Evolutionary conservation across 73 alveolate genomes (phyloP), one percentile per base, ranked within the genome.

Genomic region (Paramecium tetraurelia): DNA sequence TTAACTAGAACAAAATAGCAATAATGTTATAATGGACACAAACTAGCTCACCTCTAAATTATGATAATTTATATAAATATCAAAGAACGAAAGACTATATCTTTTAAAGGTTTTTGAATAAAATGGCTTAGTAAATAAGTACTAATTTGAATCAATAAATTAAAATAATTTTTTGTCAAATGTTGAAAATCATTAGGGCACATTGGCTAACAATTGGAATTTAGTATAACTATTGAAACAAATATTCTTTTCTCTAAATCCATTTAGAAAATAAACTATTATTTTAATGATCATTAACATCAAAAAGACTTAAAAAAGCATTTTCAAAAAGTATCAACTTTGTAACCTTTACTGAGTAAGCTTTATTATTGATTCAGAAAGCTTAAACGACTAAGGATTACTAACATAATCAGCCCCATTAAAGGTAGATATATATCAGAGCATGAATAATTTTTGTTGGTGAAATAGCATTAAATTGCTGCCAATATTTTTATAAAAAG

Each of bases 371-470:
- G 12, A 44, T 80, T 10, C 70, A 58, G n/a, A 12, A 44, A 5
- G 18, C 18, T 80, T 9, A 89, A 63, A 31, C 94, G 24, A 43
- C 90, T 18, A 22, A 88, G 36, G 10, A 89, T 20, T 7, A 89
- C 92, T 44, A 89, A 89, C 12, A 85, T 89, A 43, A 89, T 27
- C 57, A 89, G 22, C 71, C 92, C 44, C 92, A 89, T 89, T 5
- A 89, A 29, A 21, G 86, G 94, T 11, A 89, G 27, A 72, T 89
- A 89, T 5, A 44, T 20, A 89, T 89, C 92, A 92, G 92, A 12
- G 94, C 86, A 33, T 89, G 90, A 43, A 83, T 41, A 89, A 71
- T 89, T 7, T 89, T 86, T 14, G 75, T 89, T 16, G 94, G 92
- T 0, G 92, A 89, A 31, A 86, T 63, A 9, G 43, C n/a, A 38